Percentiles rank a stretch among this genome's conserved stretches.
These are phyloP conservation scores for Pyrenophora teres DNA, from an alignment of 2,329 filamentous ascomycete species.

Conservation along the genomic window DNA sequence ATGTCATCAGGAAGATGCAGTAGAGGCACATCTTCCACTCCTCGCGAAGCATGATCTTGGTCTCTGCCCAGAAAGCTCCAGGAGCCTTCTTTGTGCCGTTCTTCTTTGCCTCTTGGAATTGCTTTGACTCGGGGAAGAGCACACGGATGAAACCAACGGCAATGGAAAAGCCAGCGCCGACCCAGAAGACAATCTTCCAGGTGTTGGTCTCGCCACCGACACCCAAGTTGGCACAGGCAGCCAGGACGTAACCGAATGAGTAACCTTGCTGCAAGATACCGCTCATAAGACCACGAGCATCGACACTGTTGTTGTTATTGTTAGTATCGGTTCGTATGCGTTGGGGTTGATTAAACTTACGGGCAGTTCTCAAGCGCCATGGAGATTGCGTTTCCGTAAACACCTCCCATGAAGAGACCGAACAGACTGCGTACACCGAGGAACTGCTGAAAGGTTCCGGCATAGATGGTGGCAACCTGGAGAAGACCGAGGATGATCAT, in stretches of 20 bases:
- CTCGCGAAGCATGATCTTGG: slow-evolving; percentile 66
- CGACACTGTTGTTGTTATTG: slow-evolving; percentile 40
- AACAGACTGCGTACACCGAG: slow-evolving; percentile 75
- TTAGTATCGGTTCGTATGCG: slow-evolving; percentile 18
- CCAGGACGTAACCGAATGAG: slow-evolving; percentile 78
- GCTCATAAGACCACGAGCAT: slow-evolving; percentile 78
- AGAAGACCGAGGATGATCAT: slow-evolving; percentile 73
- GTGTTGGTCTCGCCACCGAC: slow-evolving; percentile 66
- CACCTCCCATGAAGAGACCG: slow-evolving; percentile 79
- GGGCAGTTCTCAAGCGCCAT: slow-evolving; percentile 79
- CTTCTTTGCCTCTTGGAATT: slow-evolving; percentile 73
- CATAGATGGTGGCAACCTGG: slow-evolving; percentile 80
- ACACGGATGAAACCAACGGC: slow-evolving; percentile 70
- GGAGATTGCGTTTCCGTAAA: slow-evolving; percentile 78
- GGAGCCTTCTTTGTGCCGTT: slow-evolving; percentile 57
- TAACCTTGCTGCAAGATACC: slow-evolving; percentile 84
- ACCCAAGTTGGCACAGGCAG: slow-evolving; percentile 74
- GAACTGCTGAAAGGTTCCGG: slow-evolving; percentile 72
- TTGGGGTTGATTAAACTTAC: slow-evolving; percentile 43
- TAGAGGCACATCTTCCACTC: slow-evolving; percentile 82
- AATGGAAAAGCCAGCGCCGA: slow-evolving; percentile 69
- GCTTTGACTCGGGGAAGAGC: slow-evolving; percentile 73
- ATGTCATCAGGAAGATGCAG: slow-evolving; percentile 78
- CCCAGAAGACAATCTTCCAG: slow-evolving; percentile 80
- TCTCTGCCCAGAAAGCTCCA: slow-evolving; percentile 69